phyloP scores from a whole-genome alignment of 371 early-diverging fungal genomes.

The Coelomomyces lativittatus region DNA sequence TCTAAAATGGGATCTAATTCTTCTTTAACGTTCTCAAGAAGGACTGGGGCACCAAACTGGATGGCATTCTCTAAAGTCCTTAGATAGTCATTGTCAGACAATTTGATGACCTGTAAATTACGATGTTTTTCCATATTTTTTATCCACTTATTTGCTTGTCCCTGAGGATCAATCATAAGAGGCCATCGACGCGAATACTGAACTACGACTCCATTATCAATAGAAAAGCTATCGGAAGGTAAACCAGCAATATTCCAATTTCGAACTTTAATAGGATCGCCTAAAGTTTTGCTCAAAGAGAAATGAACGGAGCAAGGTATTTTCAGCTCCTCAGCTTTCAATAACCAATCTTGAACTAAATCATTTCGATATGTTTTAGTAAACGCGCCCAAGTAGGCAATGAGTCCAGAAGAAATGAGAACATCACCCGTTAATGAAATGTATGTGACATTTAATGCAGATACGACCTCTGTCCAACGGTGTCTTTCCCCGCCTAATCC shows the following conservation, averaged over 20 bases:
- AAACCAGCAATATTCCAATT: constrained; percentile 25
- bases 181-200: constrained; percentile 36
- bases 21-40: constrained; percentile 33
- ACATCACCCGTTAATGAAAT: constrained; percentile 30
- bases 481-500: constrained; percentile 32
- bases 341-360: constrained; percentile 20
- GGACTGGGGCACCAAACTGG: constrained; percentile 36
- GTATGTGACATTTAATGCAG: constrained; percentile 21
- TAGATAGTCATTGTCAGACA: constrained; percentile 30
- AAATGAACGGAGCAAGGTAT: constrained; percentile 31
- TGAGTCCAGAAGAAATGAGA: constrained; percentile 20
- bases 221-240: constrained; percentile 21
- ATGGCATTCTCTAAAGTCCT: constrained; percentile 41
- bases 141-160: constrained; percentile 47
- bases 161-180: constrained; percentile 40
- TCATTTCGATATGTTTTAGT: constrained; percentile 20
- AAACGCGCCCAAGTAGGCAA: constrained; percentile 35
- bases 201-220: constrained; percentile 38
- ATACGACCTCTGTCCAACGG: constrained; percentile 30
- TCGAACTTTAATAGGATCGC: constrained; percentile 9
- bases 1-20: constrained; percentile 38
- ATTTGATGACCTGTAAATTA: constrained; percentile 23
- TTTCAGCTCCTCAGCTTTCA: constrained; percentile 10
- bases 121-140: constrained; percentile 35
- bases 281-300: constrained; percentile 22